Base-by-base conservation (phyloP, 2,329 filamentous ascomycete genomes). In the Ophiocordyceps sinensis region DNA sequence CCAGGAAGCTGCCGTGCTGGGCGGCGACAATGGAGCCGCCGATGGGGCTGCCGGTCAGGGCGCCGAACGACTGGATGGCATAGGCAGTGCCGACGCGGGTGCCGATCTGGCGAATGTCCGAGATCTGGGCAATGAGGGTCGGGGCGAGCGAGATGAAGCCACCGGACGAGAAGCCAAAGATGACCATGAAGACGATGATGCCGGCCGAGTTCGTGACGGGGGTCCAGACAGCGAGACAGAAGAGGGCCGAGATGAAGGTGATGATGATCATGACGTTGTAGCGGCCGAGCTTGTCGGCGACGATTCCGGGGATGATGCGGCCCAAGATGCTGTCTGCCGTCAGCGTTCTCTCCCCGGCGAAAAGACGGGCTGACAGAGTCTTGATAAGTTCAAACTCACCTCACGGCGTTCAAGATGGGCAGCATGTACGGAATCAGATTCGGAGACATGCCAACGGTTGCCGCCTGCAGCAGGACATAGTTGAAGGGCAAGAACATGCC, bases 151-250 rank as follows among this genome's bases (percentile, higher is more conserved):
- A 73, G 30, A 82, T 72, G 49, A 78, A 82, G 3, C 74, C 73
- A 12, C 82, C 82, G 0, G 75, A 79, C 13, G 70, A 70, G 54
- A 85, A 83, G 15, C 81, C 82, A 48, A 82, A 86, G 7, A 84
- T 58, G n/a, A 71, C 65, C 12, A 72, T 68, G 55, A 83, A 85
- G 30, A 76, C 65, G 39, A 85, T 68, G 43, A 79, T 73, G 1
- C 73, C 68, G 0, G 70, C 68, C 10, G 77, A 71, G 31, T 64
- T 63, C 3, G 60, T 62, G 40, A 62, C 67, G 2, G 66, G 64
- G 4, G 68, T 60, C 68, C 68, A 71, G 28, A 81, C 55, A 26
- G 54, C 64, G 1, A 71, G 53, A 13, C 58, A 62, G 42, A 67
- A 61, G 31, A 70, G 42, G 30, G 60, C 61, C 8, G 72, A 69